Evolutionary conservation across 2,329 filamentous ascomycete species (phyloP).

Genomic region (Aspergillus sp.): DNA sequence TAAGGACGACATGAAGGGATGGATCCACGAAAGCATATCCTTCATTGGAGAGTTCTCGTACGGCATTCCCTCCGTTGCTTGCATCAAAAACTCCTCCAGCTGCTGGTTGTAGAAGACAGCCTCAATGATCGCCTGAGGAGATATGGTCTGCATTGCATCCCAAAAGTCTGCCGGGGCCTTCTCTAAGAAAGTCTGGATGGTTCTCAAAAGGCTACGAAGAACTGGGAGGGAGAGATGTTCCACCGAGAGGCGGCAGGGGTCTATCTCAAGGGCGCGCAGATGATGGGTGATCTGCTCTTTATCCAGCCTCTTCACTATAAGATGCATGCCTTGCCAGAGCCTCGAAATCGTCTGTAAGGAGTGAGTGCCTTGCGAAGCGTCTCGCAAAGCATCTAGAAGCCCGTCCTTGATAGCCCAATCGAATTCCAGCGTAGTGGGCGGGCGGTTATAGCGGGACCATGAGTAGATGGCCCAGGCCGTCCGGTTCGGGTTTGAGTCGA

Average conservation of each 20-base stretch:
- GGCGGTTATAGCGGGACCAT: constrained; percentile 65
- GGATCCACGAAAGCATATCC: constrained; percentile 73
- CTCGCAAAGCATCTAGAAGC: constrained; percentile 64
- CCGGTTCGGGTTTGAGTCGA: constrained; percentile 66
- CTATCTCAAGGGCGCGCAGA: constrained; percentile 74
- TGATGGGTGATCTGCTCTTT: constrained; percentile 74
- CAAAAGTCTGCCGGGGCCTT: constrained; percentile 81
- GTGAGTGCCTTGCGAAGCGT: constrained; percentile 56
- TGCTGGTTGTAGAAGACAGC: constrained; percentile 74
- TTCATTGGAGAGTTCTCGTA: constrained; percentile 57
- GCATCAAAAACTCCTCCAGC: constrained; percentile 55
- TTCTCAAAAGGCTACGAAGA: constrained; percentile 67
- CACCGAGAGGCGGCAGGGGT: constrained; percentile 60
- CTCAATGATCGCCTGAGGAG: constrained; percentile 78
- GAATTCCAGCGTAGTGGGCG: constrained; percentile 71
- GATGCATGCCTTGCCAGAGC: constrained; percentile 76
- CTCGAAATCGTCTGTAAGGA: constrained; percentile 59
- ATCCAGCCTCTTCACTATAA: constrained; percentile 72
- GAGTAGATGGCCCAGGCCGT: constrained; percentile 66
- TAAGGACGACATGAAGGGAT: constrained; percentile 74
- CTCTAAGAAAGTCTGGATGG: constrained; percentile 68
- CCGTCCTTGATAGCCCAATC: constrained; percentile 82
- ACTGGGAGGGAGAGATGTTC: constrained; percentile 66
- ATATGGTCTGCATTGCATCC: constrained; percentile 80
- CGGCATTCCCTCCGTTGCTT: constrained; percentile 53